Evolutionary conservation across 306 rosid genomes (phyloP), one percentile per base, ranked within the genome.

Genomic region (Gastrolobium bilobum): DNA sequence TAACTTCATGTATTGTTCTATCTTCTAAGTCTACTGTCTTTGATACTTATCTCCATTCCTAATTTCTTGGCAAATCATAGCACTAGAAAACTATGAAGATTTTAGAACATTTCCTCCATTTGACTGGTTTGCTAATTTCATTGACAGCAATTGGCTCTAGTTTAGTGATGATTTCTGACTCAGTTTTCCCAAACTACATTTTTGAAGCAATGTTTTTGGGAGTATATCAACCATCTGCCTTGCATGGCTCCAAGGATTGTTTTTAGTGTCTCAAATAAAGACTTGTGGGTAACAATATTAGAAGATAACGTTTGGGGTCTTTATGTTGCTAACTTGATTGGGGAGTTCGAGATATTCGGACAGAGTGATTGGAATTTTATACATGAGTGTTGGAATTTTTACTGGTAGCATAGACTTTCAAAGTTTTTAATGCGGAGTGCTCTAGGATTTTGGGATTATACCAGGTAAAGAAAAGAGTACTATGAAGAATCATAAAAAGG

Each of bases 331-430:
- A 9, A 57, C 37, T 57, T 57, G 63, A 58, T 52, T 56, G 37
- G 38, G 35, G 68, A 34, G 75, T 50, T 11, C 11, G 10, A 4
- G 3, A 14, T 69, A 38, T 50, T n/a, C 20, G 48, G 72, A 46
- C 39, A 34, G 73, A 34, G 73, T 50, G 33, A 33, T 48, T 33
- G n/a, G 31, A 69, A 48, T 69, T 69, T 38, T 4, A 69, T 13
- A 26, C 3, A n/a, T 7, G 31, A 7, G 43, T 4, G 34, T 46
- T 46, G 74, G 56, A 68, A 33, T 35, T 61, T 61, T 61, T 37
- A 56, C 43, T 50, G 10, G 44, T 13, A 2, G 73, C 73, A 68
- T 30, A 48, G 40, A 31, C 11, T 34, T 60, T 11, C 13, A 68
- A 48, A 69, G 34, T 34, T 69, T 47, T 13, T 5, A 34, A 35